These are phyloP conservation scores for Alternaria dauci DNA, from an alignment of 2,329 filamentous ascomycete genomes.

Conservation along the genomic window DNA sequence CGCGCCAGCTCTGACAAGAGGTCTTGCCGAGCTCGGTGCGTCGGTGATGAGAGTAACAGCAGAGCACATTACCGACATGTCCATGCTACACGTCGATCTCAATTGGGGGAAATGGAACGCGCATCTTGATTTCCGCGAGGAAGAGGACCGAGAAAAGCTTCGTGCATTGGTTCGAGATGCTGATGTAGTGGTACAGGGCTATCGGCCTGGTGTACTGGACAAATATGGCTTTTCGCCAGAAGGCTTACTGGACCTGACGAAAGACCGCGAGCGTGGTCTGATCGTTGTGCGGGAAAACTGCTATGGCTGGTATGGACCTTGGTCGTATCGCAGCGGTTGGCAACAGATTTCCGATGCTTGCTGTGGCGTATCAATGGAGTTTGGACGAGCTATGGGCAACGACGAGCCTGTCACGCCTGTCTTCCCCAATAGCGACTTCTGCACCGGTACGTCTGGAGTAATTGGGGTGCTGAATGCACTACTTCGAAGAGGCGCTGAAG, in stretches of 20 bases:
- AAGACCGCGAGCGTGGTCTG: slow-evolving; percentile 54
- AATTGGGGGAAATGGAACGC: slow-evolving; percentile 62
- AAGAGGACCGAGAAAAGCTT: slow-evolving; percentile 52
- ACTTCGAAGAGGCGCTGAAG: slow-evolving; percentile 50
- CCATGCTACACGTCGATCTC: slow-evolving; percentile 55
- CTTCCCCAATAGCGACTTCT: slow-evolving; percentile 57
- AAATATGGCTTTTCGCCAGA: slow-evolving; percentile 57
- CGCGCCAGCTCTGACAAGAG: slow-evolving; percentile 55
- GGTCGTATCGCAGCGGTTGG: slow-evolving; percentile 59
- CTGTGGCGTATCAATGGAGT: slow-evolving; percentile 57
- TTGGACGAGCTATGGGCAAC: slow-evolving; percentile 58
- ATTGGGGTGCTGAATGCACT: slow-evolving; percentile 55
- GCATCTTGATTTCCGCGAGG: slow-evolving; percentile 54
- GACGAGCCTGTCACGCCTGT: slow-evolving; percentile 57
- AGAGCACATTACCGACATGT: slow-evolving; percentile 53
- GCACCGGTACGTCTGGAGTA: slow-evolving; percentile 56
- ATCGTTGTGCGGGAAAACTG: slow-evolving; percentile 63
- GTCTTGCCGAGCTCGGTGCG: slow-evolving; percentile 58
- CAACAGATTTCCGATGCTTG: slow-evolving; percentile 62
- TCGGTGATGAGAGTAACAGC: slow-evolving; percentile 58
- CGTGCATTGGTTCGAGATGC: slow-evolving; percentile 56
- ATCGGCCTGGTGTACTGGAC: slow-evolving; percentile 58
- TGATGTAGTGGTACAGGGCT: slow-evolving; percentile 62
- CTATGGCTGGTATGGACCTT: slow-evolving; percentile 62
- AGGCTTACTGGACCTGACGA: slow-evolving; percentile 54